Percentiles rank a stretch among this genome's conserved stretches.
These are phyloP conservation scores for Candida parachauliodes DNA, from an alignment of 805 yeast species.

Conservation along the genomic window DNA sequence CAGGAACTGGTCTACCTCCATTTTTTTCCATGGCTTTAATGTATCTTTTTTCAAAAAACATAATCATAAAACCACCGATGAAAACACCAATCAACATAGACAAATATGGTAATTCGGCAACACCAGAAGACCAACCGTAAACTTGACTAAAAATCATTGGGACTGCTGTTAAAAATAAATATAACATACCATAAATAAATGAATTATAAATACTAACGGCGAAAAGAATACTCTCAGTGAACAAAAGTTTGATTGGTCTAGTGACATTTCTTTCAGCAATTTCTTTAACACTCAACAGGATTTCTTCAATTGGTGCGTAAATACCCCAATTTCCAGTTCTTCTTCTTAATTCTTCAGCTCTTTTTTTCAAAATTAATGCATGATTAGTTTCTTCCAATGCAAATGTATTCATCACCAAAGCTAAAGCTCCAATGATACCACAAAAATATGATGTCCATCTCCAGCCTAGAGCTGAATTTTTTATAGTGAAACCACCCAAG, in stretches of 20 bases:
- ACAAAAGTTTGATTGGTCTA: conserved; percentile 38
- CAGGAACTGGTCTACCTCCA: conserved; percentile 64
- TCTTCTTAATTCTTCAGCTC: conserved; percentile 35
- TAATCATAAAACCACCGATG: conserved; percentile 51
- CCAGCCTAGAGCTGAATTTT: conserved; percentile 45
- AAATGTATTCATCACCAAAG: conserved; percentile 31
- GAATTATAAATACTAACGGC: conserved; percentile 44
- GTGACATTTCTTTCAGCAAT: conserved; percentile 31
- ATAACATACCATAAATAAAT: conserved; percentile 47
- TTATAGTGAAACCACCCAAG: conserved; percentile 40
- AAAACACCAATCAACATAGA: conserved; percentile 69
- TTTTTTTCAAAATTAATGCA: conserved; percentile 28
- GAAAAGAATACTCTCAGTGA: conserved; percentile 41
- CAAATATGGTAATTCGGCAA: conserved; percentile 74
- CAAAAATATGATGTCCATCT: conserved; percentile 54
- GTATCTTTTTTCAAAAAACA: conserved; percentile 55
- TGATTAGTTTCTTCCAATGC: conserved; percentile 39
- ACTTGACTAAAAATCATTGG: conserved; percentile 48
- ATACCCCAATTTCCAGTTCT: conserved; percentile 41
- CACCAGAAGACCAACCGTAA: conserved; percentile 59
- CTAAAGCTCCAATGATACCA: conserved; percentile 34
- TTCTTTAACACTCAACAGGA: conserved; percentile 26
- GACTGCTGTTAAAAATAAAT: conserved; percentile 42
- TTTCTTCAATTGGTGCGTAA: conserved; percentile 36
- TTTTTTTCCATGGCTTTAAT: conserved; percentile 44